Percentiles rank a stretch among this genome's conserved stretches.
phyloP scores from a whole-genome alignment of 1,284 basidiomycete genomes.

The Cryptococcus wingfieldii region DNA sequence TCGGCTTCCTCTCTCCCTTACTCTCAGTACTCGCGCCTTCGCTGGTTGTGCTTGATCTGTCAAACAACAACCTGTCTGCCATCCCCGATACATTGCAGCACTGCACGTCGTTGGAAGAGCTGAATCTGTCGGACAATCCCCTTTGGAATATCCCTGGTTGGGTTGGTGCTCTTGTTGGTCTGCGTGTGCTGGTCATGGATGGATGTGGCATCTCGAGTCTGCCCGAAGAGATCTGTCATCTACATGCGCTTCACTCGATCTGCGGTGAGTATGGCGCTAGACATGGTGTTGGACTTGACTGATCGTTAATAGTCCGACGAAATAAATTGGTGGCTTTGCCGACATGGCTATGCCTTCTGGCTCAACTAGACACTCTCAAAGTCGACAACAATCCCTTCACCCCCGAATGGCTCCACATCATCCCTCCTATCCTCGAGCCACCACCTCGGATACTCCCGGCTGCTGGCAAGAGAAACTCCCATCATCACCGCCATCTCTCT shows the following conservation, averaged over 20 bases:
- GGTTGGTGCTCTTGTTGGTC: constrained; percentile 66
- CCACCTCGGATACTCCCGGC: constrained; percentile 2
- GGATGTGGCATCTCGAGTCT: constrained; percentile 72
- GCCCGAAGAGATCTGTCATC: constrained; percentile 62
- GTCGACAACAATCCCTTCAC: constrained; percentile 93
- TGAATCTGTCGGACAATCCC: constrained; percentile 88
- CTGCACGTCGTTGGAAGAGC: constrained; percentile 80
- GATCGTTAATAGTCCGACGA: constrained; percentile 53
- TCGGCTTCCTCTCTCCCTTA: constrained; percentile 63
- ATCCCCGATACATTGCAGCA: constrained; percentile 72
- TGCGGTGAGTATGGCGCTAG: constrained; percentile 54
- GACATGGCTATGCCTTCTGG: constrained; percentile 83
- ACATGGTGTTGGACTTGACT: constrained; percentile 7
- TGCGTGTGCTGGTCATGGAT: constrained; percentile 86
- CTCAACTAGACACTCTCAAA: constrained; percentile 74
- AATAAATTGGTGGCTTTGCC: constrained; percentile 88
- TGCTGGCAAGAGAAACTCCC: constrained; percentile 8
- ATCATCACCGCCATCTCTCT: constrained; percentile 15
- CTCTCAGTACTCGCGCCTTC: constrained; percentile 68
- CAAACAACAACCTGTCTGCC: constrained; percentile 73
- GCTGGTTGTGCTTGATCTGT: constrained; percentile 84
- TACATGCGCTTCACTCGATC: constrained; percentile 76
- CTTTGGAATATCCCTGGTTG: constrained; percentile 78
- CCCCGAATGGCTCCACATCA: constrained; percentile 81
- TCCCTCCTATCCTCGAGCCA: constrained; percentile 59